Evolutionary conservation across 2,329 filamentous ascomycete genomes (phyloP), one percentile per base, ranked within the genome.

Genomic region (Penicillium italicum): DNA sequence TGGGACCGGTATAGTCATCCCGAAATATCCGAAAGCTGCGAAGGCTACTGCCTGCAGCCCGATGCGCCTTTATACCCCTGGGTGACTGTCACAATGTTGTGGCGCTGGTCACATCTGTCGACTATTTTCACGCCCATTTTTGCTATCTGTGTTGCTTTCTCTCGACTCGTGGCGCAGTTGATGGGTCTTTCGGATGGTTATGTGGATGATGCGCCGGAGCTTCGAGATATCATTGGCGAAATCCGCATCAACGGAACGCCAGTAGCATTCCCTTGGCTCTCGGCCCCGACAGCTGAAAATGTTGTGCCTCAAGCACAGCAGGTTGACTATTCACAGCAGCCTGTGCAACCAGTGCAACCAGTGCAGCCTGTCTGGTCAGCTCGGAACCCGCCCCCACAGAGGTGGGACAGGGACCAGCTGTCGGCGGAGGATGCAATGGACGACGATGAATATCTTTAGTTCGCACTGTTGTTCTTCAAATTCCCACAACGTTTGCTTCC

Each of bases 51-150:
- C 50, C 71, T 82, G 33, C 72, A 77, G 41, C 76, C 76, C 20
- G 72, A 82, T 58, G 80, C 80, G 10, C 83, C 83, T 0, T 64
- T 72, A 22, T 82, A 78, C 48, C 83, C 83, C 0, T 82, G 78
- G 57, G 81, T 83, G 5, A 74, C 83, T 5, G 80, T 81, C 3
- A 84, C 81, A 3, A 74, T 85, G 65, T 55, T 83, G 3, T 81
- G 69, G 69, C 75, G 76, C 24, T 78, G 76, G 76, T 72, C 73
- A 16, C 71, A 73, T 60, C 57, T 76, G 6, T 72, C 69, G 0
- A 50, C 56, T 3, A 31, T 72, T 14, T 54, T 72, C 4, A 59
- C 63, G 0, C 72, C 73, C 0, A 30, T 74, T 14, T 62, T 70
- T 51, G 63, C 72, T 3, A 52, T 76, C 14, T 14, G 59, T 1